Evolutionary conservation across 129 eudicot genomes (phyloP), one percentile per base, ranked within the genome.

Genomic region (Lonicera japonica): DNA sequence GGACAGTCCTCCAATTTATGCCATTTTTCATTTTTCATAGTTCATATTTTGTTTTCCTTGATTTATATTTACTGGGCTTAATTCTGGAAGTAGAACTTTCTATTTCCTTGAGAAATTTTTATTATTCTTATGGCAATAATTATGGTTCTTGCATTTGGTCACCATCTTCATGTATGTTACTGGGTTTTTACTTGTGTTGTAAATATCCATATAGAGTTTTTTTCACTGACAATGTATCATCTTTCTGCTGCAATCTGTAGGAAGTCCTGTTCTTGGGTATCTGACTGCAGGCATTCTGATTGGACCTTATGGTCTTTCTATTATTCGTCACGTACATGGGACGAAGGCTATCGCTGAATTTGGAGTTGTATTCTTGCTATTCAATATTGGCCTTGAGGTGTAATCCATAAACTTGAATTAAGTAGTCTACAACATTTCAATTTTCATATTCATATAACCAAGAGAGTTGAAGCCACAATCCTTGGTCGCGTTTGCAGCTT

Each of bases 211-310:
- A 25, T 21, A 14, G 1, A 43, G 8, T 43, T 43, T 55, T 38
- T 63, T 45, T 59, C 59, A 60, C 72, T 65, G 52, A 60, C 67
- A 41, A 18, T 16, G 0, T 47, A 43, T 43, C 50, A 8, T 43
- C 50, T 43, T 2, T 29, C 50, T 43, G 5, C 5, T 73, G 73
- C 71, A 65, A 65, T 76, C 39, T 84, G 21, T 67, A 92, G 99
- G 99, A 24, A 92, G 99, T 79, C 99, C 99, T 73, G 99, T 92
- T 64, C 99, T 92, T 69, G 99, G 99, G 57, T 92, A 92, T 71
- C 75, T 92, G 81, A 84, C 95, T 25, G 99, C 96, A 67, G 99
- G 99, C 60, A 92, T 92, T 70, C 74, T 92, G 83, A 92, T 92
- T 63, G 99, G 99, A 68, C 99, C 99, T 63, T 92, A 92, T 75